phyloP scores from a whole-genome alignment of 106 monocot genomes.

The Dendrobium catenatum region DNA sequence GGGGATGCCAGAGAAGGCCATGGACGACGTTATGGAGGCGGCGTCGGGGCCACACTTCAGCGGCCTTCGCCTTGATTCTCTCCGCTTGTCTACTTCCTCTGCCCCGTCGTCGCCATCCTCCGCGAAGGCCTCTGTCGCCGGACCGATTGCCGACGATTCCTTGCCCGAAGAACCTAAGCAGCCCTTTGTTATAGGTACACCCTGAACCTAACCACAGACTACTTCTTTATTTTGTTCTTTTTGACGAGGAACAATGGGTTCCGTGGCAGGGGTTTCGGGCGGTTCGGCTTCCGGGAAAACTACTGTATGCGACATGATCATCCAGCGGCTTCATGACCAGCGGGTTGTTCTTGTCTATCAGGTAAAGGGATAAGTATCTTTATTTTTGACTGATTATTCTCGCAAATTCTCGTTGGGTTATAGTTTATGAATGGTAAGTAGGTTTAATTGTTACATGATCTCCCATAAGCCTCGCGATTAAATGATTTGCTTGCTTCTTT shows the following conservation, averaged over 20 bases:
- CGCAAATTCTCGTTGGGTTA: not conserved
- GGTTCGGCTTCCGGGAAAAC: conserved; percentile 90
- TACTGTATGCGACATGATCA: conserved; percentile 90
- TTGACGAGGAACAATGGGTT: conserved; percentile 1
- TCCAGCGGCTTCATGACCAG: conserved; percentile 79
- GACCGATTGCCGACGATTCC: not conserved
- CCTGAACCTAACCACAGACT: not conserved
- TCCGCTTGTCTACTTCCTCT: conserved; percentile 23
- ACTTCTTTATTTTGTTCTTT: not conserved
- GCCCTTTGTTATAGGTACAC: conserved; percentile 77
- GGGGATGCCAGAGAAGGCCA: not conserved
- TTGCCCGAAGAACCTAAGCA: conserved; percentile 22
- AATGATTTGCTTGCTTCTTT: not conserved
- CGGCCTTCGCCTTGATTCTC: conserved; percentile 51
- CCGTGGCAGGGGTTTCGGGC: conserved; percentile 57
- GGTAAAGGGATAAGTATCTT: conserved; percentile 19
- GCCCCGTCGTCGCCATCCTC: conserved; percentile 25
- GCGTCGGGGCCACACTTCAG: conserved; percentile 60
- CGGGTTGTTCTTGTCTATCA: conserved; percentile 71
- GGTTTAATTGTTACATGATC: not conserved
- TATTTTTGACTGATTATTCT: not conserved
- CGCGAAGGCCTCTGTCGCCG: conserved; percentile 18
- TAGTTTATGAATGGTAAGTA: not conserved
- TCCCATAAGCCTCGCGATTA: not conserved
- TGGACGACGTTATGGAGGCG: conserved; percentile 48